Evolutionary conservation across 331 rosid genomes (phyloP).

Genomic region (Erythrophleum ivorense): DNA sequence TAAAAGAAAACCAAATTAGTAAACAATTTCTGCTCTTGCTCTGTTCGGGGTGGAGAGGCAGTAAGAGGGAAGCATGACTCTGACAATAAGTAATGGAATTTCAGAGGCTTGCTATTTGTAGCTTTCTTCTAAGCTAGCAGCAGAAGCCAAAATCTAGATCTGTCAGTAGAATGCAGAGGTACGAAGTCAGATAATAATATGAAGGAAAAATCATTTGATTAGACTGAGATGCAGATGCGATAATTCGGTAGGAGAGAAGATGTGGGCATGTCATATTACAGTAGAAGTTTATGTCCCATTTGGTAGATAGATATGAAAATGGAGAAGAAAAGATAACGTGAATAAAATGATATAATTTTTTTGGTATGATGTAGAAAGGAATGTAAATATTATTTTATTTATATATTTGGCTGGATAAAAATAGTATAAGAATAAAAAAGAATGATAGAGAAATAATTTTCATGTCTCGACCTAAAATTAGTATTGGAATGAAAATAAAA

Average conservation of each 20-base stretch:
- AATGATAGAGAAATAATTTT: no score
- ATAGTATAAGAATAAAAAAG: no score
- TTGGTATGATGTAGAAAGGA: no score
- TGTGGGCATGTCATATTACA: neutral
- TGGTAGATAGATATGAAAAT: no score
- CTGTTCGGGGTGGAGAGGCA: no score
- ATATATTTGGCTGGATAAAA: no score
- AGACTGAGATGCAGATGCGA: constrained; percentile 1
- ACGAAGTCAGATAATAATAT: neutral
- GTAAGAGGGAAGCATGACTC: neutral
- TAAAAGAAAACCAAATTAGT: neutral
- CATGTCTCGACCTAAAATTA: no score
- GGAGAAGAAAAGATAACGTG: no score
- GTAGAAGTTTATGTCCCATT: neutral
- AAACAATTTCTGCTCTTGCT: neutral
- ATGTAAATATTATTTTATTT: no score
- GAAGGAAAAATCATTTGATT: neutral
- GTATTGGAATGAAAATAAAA: no score
- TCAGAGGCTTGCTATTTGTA: neutral
- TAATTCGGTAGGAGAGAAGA: neutral
- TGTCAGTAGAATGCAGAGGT: neutral
- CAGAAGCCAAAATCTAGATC: neutral
- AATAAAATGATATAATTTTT: no score
- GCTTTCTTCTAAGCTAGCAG: neutral
- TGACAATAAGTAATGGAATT: neutral